These are phyloP conservation scores for Pythium oligandrum DNA, from an alignment of 352 stramenopile species.

Conservation along the genomic window DNA sequence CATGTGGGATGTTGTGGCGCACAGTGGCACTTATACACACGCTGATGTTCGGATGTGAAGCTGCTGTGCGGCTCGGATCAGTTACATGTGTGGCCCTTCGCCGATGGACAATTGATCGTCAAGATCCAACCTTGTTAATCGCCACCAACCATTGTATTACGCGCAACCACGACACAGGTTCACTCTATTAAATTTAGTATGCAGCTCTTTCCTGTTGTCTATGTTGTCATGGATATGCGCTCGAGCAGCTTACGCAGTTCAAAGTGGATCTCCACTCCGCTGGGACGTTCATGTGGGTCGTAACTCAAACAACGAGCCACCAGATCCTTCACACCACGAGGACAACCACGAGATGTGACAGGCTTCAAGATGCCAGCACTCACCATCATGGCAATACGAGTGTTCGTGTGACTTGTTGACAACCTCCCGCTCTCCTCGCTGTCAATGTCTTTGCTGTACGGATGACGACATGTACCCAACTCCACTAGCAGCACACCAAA, in stretches of 20 bases:
- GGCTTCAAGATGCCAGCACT: slow-evolving; percentile 17
- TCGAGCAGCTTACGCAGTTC: slow-evolving; percentile 12
- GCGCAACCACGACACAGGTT: too few relatives aligned
- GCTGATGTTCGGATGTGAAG: too few relatives aligned
- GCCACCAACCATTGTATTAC: too few relatives aligned
- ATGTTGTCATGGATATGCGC: too few relatives aligned
- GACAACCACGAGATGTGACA: slow-evolving; percentile 10
- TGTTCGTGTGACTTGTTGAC: slow-evolving; percentile 7
- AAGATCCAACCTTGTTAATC: too few relatives aligned
- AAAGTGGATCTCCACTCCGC: slow-evolving; percentile 21
- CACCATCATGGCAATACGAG: slow-evolving; percentile 18
- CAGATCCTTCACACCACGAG: slow-evolving; percentile 10
- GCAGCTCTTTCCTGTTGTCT: too few relatives aligned
- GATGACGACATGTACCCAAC: slow-evolving; percentile 16
- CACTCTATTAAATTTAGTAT: too few relatives aligned
- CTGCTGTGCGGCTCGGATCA: too few relatives aligned
- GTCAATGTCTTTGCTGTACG: slow-evolving; percentile 7
- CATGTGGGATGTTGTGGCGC: too few relatives aligned
- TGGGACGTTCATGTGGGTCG: slow-evolving; percentile 14
- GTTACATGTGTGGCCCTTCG: too few relatives aligned
- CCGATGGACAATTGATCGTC: too few relatives aligned
- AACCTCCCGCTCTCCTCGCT: background rate
- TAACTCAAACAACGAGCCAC: slow-evolving; percentile 14
- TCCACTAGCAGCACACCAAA: slow-evolving; percentile 26
- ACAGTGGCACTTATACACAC: too few relatives aligned